Evolutionary conservation across 148 eudicot genomes (phyloP), one percentile per base, ranked within the genome.

Genomic region (Dianthus caryophyllus): DNA sequence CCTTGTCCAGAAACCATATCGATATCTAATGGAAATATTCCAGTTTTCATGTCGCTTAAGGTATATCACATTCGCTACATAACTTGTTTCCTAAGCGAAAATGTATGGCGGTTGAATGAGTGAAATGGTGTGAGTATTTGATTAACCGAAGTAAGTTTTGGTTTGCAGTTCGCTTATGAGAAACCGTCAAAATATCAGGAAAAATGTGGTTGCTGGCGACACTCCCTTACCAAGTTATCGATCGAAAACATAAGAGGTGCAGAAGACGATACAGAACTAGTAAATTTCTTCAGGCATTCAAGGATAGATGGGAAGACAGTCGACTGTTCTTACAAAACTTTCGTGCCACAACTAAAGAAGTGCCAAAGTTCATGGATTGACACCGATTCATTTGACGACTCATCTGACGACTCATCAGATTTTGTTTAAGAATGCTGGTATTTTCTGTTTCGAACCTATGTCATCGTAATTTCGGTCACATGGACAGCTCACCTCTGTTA

Each of bases 181-280:
- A 68, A 24, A 30, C 63, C 63, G 56, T 25, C 39, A 47, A 44
- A 55, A 68, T 30, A 39, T 25, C 31, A 22, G 41, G 55, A 55
- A 25, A 68, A 43, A 16, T 68, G 71, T 18, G 63, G 71, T 26
- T 56, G 63, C 49, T 67, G 71, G 63, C 62, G 63, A 16, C 71
- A 68, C n/a, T 29, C 54, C 27, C 62, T 68, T 43, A 30, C 41
- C 1, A 26, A 25, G 41, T 62, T 68, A 55, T 25, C 36, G 5
- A 58, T 68, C 17, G 63, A 41, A 25, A 68, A 68, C 52, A 29
- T 41, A 24, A n/a, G n/a, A 43, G 33, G n/a, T 4, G 53, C 47
- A 25, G 71, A 56, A 55, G 63, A 68, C 26, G 71, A 55, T 11
- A 55, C 71, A 43, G 1, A 4, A n/a, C 63, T 68, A 55, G 63